phyloP scores from a whole-genome alignment of 305 asterid species.

The Rubia peregrina region DNA sequence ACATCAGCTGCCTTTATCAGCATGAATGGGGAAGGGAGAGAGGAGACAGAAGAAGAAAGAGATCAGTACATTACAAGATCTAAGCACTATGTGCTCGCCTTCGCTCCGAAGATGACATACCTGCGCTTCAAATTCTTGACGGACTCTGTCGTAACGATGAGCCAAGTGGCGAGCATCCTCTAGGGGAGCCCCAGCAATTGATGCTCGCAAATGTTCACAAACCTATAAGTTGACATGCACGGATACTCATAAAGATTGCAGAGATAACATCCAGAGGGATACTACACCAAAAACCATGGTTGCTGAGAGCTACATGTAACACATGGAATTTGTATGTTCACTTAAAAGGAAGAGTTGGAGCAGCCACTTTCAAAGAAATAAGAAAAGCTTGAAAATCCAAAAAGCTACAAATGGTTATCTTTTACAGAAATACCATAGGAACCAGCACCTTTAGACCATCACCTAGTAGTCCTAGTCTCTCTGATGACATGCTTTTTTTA shows the following conservation, averaged over 20 bases:
- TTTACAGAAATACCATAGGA: background rate
- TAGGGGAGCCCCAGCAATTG: constrained; percentile 71
- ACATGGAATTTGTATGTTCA: background rate
- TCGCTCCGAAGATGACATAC: constrained; percentile 28
- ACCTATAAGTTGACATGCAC: constrained; percentile 37
- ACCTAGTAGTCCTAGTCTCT: background rate
- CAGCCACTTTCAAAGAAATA: background rate
- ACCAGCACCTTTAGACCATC: background rate
- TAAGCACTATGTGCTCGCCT: background rate
- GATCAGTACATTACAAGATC: constrained; percentile 6
- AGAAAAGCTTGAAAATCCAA: background rate
- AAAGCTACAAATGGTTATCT: background rate
- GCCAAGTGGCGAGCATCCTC: constrained; percentile 97
- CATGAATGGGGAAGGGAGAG: constrained; percentile 9
- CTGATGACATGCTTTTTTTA: background rate
- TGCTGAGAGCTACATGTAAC: background rate
- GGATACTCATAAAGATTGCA: constrained; percentile 4
- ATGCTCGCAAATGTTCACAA: constrained; percentile 66
- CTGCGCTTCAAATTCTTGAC: constrained; percentile 87
- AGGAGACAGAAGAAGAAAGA: background rate
- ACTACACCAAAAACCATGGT: background rate
- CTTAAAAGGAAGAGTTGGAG: background rate
- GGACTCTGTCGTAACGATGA: constrained; percentile 69
- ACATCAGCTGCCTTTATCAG: constrained; percentile 74
- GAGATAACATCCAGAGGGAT: background rate